Percentiles rank a stretch among this genome's conserved stretches.
phyloP scores from a whole-genome alignment of 2,329 filamentous ascomycete genomes.

The Tolypocladium paradoxum region DNA sequence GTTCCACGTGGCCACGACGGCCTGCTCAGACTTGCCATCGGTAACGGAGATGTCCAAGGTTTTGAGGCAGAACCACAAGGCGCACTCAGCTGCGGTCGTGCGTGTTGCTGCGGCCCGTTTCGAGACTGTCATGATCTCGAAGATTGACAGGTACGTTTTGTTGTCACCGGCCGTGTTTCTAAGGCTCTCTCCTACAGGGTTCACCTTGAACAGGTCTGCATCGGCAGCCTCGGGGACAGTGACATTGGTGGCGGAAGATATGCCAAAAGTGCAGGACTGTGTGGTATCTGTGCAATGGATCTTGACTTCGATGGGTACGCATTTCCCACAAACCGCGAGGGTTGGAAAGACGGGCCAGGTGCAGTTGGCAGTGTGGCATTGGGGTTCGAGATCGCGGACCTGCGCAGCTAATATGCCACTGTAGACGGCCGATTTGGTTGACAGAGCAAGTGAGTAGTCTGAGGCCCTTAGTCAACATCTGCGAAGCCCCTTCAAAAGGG shows the following conservation, averaged over 20 bases:
- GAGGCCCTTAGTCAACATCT: neutral
- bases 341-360: conserved; percentile 25
- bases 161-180: conserved; percentile 6
- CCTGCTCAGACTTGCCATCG: conserved; percentile 17
- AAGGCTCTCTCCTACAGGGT: conserved; percentile 8
- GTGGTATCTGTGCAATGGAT: conserved; percentile 10
- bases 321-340: conserved; percentile 24
- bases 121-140: conserved; percentile 21
- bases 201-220: conserved; percentile 19
- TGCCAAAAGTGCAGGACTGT: conserved; percentile 18
- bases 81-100: conserved; percentile 18
- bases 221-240: conserved; percentile 8
- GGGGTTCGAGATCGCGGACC: conserved; percentile 12
- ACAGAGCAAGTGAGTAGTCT: conserved; percentile 16
- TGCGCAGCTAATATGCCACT: conserved; percentile 23
- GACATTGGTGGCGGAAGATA: conserved; percentile 17
- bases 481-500: neutral
- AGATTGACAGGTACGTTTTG: conserved; percentile 21
- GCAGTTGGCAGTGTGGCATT: conserved; percentile 22
- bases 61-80: conserved; percentile 26
- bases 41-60: conserved; percentile 16
- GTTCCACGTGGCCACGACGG: conserved; percentile 16
- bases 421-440: conserved; percentile 27
- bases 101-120: conserved; percentile 10
- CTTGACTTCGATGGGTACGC: conserved; percentile 8